Evolutionary conservation across 2,329 filamentous ascomycete species (phyloP), one percentile per base, ranked within the genome.

Genomic region (Drechmeria coniospora): DNA sequence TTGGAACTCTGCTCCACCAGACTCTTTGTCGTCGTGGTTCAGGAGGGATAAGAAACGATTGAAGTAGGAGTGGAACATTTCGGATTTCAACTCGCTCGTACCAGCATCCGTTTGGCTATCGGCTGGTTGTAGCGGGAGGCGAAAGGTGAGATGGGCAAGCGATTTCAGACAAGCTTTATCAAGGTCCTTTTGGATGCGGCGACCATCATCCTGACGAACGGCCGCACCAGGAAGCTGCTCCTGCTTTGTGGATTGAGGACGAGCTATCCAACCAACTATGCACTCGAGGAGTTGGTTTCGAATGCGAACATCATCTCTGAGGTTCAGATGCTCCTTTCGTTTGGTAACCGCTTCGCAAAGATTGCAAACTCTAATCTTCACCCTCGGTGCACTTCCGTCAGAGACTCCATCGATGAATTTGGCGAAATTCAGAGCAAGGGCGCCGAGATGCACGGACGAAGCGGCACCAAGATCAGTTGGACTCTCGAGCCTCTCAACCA

Each of bases 41-140:
- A 79, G 55, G 4, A 79, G 53, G 1, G 71, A 75, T 13, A 79
- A 54, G 41, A 79, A 79, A 6, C 72, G 61, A 35, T 75, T 78
- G 50, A 79, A 79, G 45, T 79, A 79, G 6, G 66, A 71, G 35
- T 76, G 71, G 41, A 79, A 79, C 65, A 79, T 73, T 40, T 78
- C 68, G 1, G 70, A 74, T 43, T 79, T 79, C 28, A 74, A 59
- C 46, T 78, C 74, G 37, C 71, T 76, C 29, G 68, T 72, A 24
- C 72, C 68, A 2, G 68, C 72, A 48, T 79, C 74, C 9, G 62
- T 71, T 37, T 75, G 70, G 5, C 67, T 68, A 28, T 79, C 74
- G 2, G 64, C 63, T 2, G 74, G 71, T 37, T 79, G 74, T 10
- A 79, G 53, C 11, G 74, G 74, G 4, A 79, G 54, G 8, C 74